These are phyloP conservation scores for Colletotrichum eleusines DNA, from an alignment of 2,329 filamentous ascomycete genomes.

Conservation along the genomic window DNA sequence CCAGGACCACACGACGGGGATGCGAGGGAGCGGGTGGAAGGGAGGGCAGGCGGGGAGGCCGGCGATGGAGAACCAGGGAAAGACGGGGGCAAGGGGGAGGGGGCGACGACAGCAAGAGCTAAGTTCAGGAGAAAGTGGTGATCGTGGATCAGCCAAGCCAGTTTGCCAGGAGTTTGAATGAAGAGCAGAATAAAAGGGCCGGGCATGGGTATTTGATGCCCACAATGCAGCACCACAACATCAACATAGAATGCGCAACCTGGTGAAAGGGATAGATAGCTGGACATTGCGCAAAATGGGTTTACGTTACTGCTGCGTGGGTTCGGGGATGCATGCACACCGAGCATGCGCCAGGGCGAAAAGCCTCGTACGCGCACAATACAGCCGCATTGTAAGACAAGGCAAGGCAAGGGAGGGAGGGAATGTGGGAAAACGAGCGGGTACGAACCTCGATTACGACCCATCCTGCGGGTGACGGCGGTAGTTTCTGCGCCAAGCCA, in stretches of 20 bases:
- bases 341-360: constrained; percentile 19
- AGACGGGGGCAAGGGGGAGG: neutral
- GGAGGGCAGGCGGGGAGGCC: neutral
- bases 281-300: constrained; percentile 1
- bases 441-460: constrained; percentile 41
- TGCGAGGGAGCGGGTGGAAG: constrained; percentile 12
- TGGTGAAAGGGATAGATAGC: constrained; percentile 9
- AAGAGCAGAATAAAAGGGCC: constrained; percentile 8
- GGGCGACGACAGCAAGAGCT: neutral
- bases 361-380: constrained; percentile 21
- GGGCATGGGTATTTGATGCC: constrained; percentile 18
- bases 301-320: neutral
- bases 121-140: constrained; percentile 18
- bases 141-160: constrained; percentile 28
- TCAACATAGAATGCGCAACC: neutral
- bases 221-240: neutral
- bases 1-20: constrained; percentile 29
- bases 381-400: constrained; percentile 1
- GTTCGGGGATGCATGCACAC: constrained; percentile 17
- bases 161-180: neutral
- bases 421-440: constrained; percentile 20
- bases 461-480: constrained; percentile 26
- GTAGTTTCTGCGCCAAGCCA: constrained; percentile 31
- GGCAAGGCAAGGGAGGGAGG: constrained; percentile 7
- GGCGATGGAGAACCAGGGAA: constrained; percentile 4